Percentiles rank a stretch among this genome's conserved stretches.
phyloP scores from a whole-genome alignment of 345 rosid genomes.

The Citrus sp. region DNA sequence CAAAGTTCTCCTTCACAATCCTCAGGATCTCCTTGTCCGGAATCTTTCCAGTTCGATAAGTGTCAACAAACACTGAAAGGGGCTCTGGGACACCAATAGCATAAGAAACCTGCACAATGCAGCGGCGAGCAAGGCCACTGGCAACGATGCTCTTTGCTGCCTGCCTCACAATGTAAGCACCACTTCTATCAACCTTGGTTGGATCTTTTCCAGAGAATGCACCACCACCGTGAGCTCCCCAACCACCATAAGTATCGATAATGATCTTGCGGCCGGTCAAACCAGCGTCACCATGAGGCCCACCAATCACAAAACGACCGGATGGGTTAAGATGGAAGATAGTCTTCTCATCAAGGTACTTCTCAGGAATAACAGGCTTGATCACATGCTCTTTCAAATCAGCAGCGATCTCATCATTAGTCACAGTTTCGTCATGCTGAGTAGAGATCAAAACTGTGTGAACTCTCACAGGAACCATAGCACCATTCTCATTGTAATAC shows the following conservation, averaged over 20 bases:
- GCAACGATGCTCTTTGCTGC: constrained; percentile 47
- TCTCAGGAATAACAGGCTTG: constrained; percentile 40
- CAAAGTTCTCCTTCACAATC: constrained; percentile 43
- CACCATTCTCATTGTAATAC: constrained; percentile 36
- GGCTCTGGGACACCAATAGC: constrained; percentile 52
- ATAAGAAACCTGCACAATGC: constrained; percentile 45
- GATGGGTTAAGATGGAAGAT: constrained; percentile 51
- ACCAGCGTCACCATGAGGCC: constrained; percentile 46
- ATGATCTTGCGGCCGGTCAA: constrained; percentile 47
- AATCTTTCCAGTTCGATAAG: constrained; percentile 40
- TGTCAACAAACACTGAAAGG: constrained; percentile 39
- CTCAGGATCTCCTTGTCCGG: constrained; percentile 41
- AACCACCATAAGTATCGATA: constrained; percentile 43
- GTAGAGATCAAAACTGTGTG: constrained; percentile 50
- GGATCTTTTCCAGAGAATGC: constrained; percentile 47
- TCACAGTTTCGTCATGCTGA: constrained; percentile 42
- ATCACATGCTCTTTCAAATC: constrained; percentile 43
- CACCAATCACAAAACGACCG: constrained; percentile 41
- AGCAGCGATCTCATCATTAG: constrained; percentile 44
- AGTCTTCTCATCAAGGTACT: constrained; percentile 46
- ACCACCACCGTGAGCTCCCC: constrained; percentile 50
- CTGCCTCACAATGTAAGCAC: constrained; percentile 45
- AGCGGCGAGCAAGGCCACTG: constrained; percentile 39
- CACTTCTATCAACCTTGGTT: constrained; percentile 43
- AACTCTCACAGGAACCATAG: constrained; percentile 38